Base-by-base conservation (phyloP, 2,329 filamentous ascomycete species). In the Pseudohalonectria lignicola region DNA sequence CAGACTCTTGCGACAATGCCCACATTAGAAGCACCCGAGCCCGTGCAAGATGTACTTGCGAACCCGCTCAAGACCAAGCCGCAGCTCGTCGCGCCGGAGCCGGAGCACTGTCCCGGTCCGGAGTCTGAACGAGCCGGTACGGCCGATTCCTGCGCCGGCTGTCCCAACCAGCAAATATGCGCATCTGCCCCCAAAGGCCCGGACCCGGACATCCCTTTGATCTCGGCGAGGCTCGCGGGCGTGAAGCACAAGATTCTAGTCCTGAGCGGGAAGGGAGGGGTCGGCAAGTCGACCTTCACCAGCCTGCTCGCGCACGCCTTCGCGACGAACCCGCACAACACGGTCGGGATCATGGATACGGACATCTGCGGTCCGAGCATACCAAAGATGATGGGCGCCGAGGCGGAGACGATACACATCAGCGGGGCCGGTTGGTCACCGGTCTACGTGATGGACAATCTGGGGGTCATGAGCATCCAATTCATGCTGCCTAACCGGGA, bases 371-470 rank as follows among this genome's bases (percentile, higher is more conserved):
- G 92, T 0, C 92, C 92, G 1, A 86, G 79, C 46, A 95, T 98
- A 51, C 92, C 92, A 16, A 95, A 95, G 65, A 96, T 98, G 90
- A 88, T 98, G 80, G 92, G 92, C 25, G 90, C 95, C 1, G 88
- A 95, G 60, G 67, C 77, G 19, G 90, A 98, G 63, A 94, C 84
- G 1, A 92, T 98, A 37, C 92, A 98, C 57, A 78, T 94, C 38
- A 92, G 81, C 54, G 82, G 76, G 38, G 76, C 81, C 1, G 92
- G 92, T 2, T 95, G 88, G 92, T 86, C 82, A 53, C 92, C 92
- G 0, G 90, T 96, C 12, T 96, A 88, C 85, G 88, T 94, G 13
- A 75, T 80, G 50, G 92, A 96, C 50, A 98, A 96, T 51, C 67
- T 98, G 4, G 85, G 82, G 2, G 86, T 94, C 36, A 96, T 98